Conservation (phyloP, 2,329 filamentous ascomycete genomes). For the Pseudocercospora pini-densiflorae region DNA sequence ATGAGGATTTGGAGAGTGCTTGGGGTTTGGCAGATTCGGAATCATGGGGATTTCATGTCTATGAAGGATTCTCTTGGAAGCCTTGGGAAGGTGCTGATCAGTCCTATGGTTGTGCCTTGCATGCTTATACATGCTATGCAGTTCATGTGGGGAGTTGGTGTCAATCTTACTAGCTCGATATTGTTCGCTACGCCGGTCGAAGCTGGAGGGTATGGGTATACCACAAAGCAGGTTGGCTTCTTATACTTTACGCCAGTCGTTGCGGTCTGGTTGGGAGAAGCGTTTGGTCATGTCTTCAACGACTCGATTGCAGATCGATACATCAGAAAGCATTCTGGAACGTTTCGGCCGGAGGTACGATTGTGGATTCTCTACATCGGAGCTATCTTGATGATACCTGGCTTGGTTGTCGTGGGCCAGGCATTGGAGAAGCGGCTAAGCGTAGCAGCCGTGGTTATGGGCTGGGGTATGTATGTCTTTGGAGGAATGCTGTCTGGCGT, state of each 20-base stretch:
- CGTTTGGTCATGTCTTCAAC: constrained; percentile 4
- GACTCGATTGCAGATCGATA: neutral
- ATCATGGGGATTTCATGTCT: neutral
- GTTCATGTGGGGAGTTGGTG: constrained; percentile 28
- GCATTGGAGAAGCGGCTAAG: constrained; percentile 8
- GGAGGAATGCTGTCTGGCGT: constrained; percentile 7
- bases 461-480: constrained; percentile 18
- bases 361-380: constrained; percentile 26
- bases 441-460: constrained; percentile 12
- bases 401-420: constrained; percentile 17
- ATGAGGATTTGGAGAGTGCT: neutral
- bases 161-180: constrained; percentile 34
- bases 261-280: neutral
- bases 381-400: constrained; percentile 12
- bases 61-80: neutral
- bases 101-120: neutral
- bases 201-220: constrained; percentile 31
- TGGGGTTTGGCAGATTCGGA: neutral
- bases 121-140: constrained; percentile 2
- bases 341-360: neutral
- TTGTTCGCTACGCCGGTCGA: constrained; percentile 27
- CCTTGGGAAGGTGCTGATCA: neutral
- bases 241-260: constrained; percentile 6
- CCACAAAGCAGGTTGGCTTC: neutral
- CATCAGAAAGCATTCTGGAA: neutral